A percentile compares a stretch with the other conserved stretches of the same genome.
Conservation (phyloP, 2,329 filamentous ascomycete genomes). For the Dothistroma pini region DNA sequence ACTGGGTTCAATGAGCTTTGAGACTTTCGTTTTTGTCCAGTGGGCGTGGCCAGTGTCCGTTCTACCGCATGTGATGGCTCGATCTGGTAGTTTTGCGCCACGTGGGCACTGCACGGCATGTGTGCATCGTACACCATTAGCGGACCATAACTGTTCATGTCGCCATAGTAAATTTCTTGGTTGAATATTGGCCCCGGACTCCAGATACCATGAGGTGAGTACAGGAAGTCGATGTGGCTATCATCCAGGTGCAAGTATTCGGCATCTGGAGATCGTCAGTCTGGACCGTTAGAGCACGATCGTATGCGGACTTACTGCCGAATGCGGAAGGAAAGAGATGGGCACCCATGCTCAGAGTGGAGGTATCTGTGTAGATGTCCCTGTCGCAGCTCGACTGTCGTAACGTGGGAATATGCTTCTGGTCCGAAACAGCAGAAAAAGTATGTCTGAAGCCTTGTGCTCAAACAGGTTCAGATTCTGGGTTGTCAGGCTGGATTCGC, state of each 20-base stretch:
- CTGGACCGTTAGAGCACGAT: background rate
- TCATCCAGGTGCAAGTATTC: constrained; percentile 1
- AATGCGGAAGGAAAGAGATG: constrained; percentile 2
- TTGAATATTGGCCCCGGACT: background rate
- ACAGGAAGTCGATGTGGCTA: constrained; percentile 1
- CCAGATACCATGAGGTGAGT: constrained; percentile 2
- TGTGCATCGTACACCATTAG: background rate
- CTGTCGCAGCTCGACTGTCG: background rate
- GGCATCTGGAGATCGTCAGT: background rate
- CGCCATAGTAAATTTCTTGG: background rate
- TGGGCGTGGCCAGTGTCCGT: background rate
- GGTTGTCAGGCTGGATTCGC: background rate
- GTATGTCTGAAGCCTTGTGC: background rate
- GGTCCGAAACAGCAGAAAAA: background rate
- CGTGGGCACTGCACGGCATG: background rate
- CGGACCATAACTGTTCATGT: background rate
- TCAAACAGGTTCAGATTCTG: background rate
- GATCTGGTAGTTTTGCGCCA: background rate
- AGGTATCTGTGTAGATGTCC: constrained; percentile 1
- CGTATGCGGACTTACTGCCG: constrained; percentile 1
- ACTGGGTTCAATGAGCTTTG: background rate
- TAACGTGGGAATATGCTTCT: background rate
- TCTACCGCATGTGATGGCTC: background rate
- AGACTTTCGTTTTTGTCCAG: constrained; percentile 3
- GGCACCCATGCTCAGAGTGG: background rate